Conservation (phyloP, 2,329 filamentous ascomycete genomes). For the Ophiobolus disseminans region DNA sequence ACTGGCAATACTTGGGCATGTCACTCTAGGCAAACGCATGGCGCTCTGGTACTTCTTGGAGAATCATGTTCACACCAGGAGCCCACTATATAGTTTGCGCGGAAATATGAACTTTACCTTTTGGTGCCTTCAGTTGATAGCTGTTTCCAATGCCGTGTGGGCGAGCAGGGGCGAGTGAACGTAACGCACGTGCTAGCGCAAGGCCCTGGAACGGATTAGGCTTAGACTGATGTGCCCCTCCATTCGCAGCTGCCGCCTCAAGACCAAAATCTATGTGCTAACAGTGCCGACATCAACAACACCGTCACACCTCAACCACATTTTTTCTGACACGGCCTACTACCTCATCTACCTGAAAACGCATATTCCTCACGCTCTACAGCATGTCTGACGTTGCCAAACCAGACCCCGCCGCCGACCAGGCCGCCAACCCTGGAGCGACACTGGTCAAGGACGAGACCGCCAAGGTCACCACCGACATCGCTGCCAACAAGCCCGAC, state of each 20-base stretch:
- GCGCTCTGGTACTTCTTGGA: no score
- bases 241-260: slow-evolving; percentile 27
- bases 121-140: no score
- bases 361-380: slow-evolving; percentile 6
- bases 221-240: slow-evolving; percentile 22
- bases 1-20: background rate
- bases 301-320: slow-evolving; percentile 8
- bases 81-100: no score
- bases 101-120: no score
- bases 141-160: no score
- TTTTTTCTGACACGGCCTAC: slow-evolving; percentile 10
- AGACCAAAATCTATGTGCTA: slow-evolving; percentile 31
- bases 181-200: slow-evolving; percentile 18
- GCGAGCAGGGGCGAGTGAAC: slow-evolving; percentile 13
- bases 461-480: slow-evolving; percentile 52
- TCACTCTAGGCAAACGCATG: no score
- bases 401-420: slow-evolving; percentile 51
- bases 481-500: slow-evolving; percentile 36
- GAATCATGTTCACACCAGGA: no score
- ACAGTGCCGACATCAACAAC: slow-evolving; percentile 26
- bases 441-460: slow-evolving; percentile 54
- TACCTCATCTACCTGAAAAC: slow-evolving; percentile 9
- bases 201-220: slow-evolving; percentile 7
- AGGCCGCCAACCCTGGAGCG: slow-evolving; percentile 48
- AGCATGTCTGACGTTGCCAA: slow-evolving; percentile 50